These are phyloP conservation scores for Apium graveolens DNA, from an alignment of 129 eudicot species.

Conservation along the genomic window DNA sequence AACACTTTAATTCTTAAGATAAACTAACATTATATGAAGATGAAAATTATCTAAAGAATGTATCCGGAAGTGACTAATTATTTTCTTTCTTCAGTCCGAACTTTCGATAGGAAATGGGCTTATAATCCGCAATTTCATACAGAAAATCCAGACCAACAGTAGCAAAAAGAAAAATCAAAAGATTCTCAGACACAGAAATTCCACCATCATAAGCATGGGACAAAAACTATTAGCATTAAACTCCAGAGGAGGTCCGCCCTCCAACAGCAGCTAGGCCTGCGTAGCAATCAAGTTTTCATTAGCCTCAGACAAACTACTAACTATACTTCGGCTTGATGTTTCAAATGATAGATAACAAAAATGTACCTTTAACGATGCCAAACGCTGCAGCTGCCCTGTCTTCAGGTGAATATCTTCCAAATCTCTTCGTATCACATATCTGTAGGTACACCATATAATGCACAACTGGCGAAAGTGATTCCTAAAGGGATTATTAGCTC, in stretches of 20 bases:
- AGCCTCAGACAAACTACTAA: neutral
- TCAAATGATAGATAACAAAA: neutral
- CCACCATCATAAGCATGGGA: slow-evolving; percentile 65
- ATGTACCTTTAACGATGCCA: slow-evolving; percentile 83
- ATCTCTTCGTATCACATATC: slow-evolving; percentile 80
- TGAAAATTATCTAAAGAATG: neutral
- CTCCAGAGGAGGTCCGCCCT: slow-evolving; percentile 50
- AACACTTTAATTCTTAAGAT: no score
- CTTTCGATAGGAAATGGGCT: slow-evolving; percentile 72
- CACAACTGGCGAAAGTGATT: slow-evolving; percentile 54
- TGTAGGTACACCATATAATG: slow-evolving; percentile 84
- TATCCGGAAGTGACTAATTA: neutral
- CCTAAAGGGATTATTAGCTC: slow-evolving; percentile 53
- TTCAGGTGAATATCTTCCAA: slow-evolving; percentile 74
- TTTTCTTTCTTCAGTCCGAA: slow-evolving; percentile 28
- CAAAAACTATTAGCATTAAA: slow-evolving; percentile 41
- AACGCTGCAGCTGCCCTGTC: slow-evolving; percentile 76
- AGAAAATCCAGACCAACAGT: slow-evolving; percentile 73
- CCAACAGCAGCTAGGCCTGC: slow-evolving; percentile 80
- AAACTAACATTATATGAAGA: neutral
- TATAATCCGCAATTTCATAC: slow-evolving; percentile 55
- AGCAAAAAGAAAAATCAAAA: slow-evolving; percentile 64
- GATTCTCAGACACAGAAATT: slow-evolving; percentile 59
- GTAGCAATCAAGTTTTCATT: neutral
- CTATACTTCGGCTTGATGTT: neutral